Base-by-base conservation (phyloP, 2,329 filamentous ascomycete genomes). In the Coleophoma cylindrospora region DNA sequence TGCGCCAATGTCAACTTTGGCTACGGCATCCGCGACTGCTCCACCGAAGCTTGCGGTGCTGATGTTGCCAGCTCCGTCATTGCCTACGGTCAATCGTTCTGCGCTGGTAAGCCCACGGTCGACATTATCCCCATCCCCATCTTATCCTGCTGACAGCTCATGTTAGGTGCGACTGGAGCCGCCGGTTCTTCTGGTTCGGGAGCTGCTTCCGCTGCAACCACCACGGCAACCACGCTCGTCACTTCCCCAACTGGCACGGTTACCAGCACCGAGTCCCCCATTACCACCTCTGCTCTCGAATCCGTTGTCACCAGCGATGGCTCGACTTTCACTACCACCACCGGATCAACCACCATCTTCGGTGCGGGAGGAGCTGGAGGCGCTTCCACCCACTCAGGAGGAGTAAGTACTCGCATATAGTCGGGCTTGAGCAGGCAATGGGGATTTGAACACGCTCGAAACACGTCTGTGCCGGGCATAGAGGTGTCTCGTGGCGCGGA, bases 11-110 rank as follows among this genome's bases (percentile, higher is more conserved):
- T 51, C 34, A 61, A 73, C 65, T 76, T 74, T 55, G 66, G 64
- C 50, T 73, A 70, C 50, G 74, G 73, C 52, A 62, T 76, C 45
- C 71, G 72, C 51, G 73, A 76, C 59, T 76, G 73, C 64, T 64
- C 70, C 50, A 68, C 61, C 50, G 63, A 69, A 57, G 68, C 69
- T 34, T 75, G 73, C 56, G 62, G 61, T 46, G n/a, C 54, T 9
- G 57, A 52, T 9, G 59, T 53, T 27, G 62, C 55, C 8, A 45
- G 50, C 12, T 46, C 54, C 57, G 69, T 60, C 32, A 60, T 64
- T 38, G 52, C 58, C 37, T 67, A 61, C 52, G 65, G 61, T 38
- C 27, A 27, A 27, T 27, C 27, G 2, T 27, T 27, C 27, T 27
- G 27, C 9, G 27, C 27, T 10, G 9, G 27, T 27, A 10, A 27